phyloP scores from a whole-genome alignment of 352 stramenopile species.

The Blastocystis sp. region DNA sequence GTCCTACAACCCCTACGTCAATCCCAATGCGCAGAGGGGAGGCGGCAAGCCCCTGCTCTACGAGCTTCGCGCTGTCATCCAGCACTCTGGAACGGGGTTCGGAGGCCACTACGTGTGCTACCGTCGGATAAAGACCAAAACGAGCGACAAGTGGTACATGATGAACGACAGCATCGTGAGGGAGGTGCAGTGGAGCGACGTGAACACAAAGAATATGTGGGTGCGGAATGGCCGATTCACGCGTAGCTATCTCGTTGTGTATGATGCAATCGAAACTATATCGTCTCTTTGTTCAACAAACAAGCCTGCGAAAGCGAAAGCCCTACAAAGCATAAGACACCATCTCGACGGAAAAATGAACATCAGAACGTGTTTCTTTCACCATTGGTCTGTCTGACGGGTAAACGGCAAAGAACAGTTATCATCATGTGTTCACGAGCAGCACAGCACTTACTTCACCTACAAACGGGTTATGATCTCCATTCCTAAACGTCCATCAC shows the following conservation, averaged over 20 bases:
- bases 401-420: conserved; percentile 38
- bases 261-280: conserved; percentile 11
- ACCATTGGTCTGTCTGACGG: conserved; percentile 39
- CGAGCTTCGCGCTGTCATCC: conserved; percentile 30
- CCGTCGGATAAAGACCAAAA: not conserved
- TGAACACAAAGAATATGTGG: conserved; percentile 57
- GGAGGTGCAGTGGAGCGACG: conserved; percentile 29
- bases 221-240: not conserved
- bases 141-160: conserved; percentile 59
- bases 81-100: conserved; percentile 36
- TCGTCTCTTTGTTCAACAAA: not conserved
- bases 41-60: conserved; percentile 35
- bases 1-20: conserved; percentile 37
- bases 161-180: conserved; percentile 58
- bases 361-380: conserved; percentile 36
- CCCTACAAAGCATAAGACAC: conserved; percentile 20
- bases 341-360: not conserved
- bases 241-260: conserved; percentile 47
- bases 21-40: conserved; percentile 14
- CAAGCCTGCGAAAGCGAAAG: not conserved
- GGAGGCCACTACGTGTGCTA: conserved; percentile 66
- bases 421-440: conserved; percentile 29
- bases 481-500: conserved; percentile 47
- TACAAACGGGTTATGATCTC: conserved; percentile 53
- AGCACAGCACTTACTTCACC: conserved; percentile 17